phyloP scores from a whole-genome alignment of 306 rosid species.

The Dryas drummondii region DNA sequence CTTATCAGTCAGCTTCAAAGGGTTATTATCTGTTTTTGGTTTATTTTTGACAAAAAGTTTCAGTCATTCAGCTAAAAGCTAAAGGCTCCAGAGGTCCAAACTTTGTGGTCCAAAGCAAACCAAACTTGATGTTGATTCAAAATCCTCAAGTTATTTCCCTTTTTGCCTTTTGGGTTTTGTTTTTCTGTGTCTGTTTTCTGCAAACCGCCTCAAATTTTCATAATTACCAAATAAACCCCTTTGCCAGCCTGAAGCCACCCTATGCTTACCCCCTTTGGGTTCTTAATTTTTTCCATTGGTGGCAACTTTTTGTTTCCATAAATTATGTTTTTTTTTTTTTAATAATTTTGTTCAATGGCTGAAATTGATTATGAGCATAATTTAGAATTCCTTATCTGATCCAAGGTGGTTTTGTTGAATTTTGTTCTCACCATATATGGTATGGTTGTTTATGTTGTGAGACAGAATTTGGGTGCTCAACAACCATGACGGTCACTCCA shows the following conservation, averaged over 20 bases:
- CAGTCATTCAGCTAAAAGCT: neutral
- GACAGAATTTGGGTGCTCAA: constrained; percentile 36
- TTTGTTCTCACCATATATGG: neutral
- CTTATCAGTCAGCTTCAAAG: neutral
- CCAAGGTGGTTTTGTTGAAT: neutral
- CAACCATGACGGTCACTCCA: constrained; percentile 78
- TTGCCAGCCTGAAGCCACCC: neutral
- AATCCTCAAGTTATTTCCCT: neutral
- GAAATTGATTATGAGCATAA: neutral
- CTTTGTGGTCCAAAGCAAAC: constrained; percentile 1
- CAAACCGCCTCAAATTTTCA: neutral
- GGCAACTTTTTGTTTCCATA: neutral
- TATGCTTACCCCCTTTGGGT: neutral
- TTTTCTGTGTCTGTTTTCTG: neutral
- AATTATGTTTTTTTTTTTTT: neutral
- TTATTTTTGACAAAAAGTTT: neutral
- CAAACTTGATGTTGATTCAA: neutral
- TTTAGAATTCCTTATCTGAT: neutral
- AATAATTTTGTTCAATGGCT: neutral
- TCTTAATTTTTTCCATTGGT: neutral
- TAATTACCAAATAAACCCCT: neutral
- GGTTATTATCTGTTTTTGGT: neutral
- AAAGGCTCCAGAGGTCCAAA: neutral
- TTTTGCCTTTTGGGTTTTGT: neutral
- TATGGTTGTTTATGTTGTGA: constrained; percentile 16